Percentiles rank a stretch among this genome's conserved stretches.
Evolutionary conservation across 345 rosid species (phyloP).

Genomic region (Hibiscus mutabilis): DNA sequence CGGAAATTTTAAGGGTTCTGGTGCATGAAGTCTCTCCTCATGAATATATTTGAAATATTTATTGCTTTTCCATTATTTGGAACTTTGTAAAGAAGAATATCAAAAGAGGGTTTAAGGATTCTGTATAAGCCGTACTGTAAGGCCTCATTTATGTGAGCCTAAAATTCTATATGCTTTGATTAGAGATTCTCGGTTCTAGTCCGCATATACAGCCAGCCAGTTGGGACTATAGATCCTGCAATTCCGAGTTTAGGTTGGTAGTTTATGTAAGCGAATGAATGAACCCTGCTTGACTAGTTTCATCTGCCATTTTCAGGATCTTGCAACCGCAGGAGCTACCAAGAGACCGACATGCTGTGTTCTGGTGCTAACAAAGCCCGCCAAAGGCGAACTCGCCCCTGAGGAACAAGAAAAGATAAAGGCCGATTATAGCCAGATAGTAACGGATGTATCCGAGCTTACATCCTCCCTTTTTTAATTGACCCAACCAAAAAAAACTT

Average conservation of each 20-base stretch:
- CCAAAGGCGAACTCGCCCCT: conserved; percentile 60
- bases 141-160: neutral
- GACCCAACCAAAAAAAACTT: neutral
- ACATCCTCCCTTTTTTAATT: conserved; percentile 40
- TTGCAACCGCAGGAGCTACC: conserved; percentile 86
- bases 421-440: conserved; percentile 56
- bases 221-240: too few species aligned
- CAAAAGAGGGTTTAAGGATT: neutral
- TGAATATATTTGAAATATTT: neutral
- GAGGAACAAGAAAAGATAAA: conserved; percentile 66
- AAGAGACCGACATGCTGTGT: conserved; percentile 97
- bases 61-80: neutral
- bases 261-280: neutral
- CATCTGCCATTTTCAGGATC: conserved; percentile 51
- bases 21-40: neutral
- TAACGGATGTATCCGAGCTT: conserved; percentile 57
- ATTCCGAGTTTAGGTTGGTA: neutral
- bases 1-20: too few species aligned
- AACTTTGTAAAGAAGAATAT: neutral
- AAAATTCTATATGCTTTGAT: neutral
- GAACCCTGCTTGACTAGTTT: neutral
- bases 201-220: neutral
- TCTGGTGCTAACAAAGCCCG: conserved; percentile 70
- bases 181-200: neutral
- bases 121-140: neutral